Evolutionary conservation across 768 basidiomycete species (phyloP), one percentile per base, ranked within the genome.

Genomic region (Phanerodontia chrysosporium): DNA sequence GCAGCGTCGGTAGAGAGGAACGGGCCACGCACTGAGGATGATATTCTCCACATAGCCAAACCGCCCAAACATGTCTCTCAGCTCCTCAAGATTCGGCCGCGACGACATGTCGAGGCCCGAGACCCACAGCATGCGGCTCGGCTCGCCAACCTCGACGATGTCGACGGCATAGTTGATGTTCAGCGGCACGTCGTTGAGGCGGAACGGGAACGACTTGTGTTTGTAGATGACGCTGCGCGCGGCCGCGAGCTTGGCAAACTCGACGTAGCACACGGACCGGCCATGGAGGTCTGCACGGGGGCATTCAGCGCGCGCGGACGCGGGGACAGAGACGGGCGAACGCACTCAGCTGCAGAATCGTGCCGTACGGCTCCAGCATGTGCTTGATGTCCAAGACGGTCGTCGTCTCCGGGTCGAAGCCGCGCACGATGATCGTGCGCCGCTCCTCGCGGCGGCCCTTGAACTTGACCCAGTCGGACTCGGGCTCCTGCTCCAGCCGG

Each of bases 41-140:
- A 53, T 53, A n/a, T 53, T 53, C 35, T 53, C 52, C 22, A 53
- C 52, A 9, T 53, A 35, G 5, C 52, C 52, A 22, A n/a, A 42
- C 22, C 24, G 5, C 35, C 42, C 52, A 27, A 53, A 53, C 16
- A 53, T 22, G n/a, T 10, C 22, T 24, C 42, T 53, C n/a, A 53
- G 36, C 36, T 42, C 35, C 35, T 53, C 24, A 18, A 53, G 24
- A 25, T 53, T n/a, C 32, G 32, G 22, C 8, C 32, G 52, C 22
- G 52, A n/a, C 12, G 35, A 53, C 35, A 35, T 53, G 39, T 53
- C 52, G 21, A 53, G 22, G 2, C 52, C 52, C 5, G 52, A 39
- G 9, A 53, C 52, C 52, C 52, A 53, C 22, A 53, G 12, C 35
- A 39, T 16, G 14, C 32, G 16, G 39, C 16, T n/a, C 14, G 52